phyloP scores from a whole-genome alignment of 768 basidiomycete genomes.

The Auriscalpium orientale region DNA sequence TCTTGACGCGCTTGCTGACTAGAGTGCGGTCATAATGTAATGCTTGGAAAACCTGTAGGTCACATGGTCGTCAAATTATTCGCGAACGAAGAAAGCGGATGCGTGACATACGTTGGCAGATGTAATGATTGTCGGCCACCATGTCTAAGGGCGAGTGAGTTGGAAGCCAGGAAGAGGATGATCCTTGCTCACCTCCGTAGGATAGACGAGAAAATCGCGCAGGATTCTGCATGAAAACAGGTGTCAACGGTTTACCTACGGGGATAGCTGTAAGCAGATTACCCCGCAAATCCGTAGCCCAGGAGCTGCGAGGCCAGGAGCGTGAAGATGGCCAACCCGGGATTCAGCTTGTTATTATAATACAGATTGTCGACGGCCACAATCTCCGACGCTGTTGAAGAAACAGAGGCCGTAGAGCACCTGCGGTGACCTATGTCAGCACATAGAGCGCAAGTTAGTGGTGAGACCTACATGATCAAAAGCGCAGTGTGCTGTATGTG shows the following conservation, averaged over 20 bases:
- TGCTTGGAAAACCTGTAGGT: constrained; percentile 24
- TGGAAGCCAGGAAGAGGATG: not conserved
- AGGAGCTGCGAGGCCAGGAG: constrained; percentile 33
- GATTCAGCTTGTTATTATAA: constrained; percentile 33
- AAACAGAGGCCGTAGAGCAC: constrained; percentile 24
- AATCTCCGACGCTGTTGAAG: constrained; percentile 27
- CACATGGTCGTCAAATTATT: no score
- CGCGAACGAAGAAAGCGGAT: no score
- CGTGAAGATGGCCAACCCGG: constrained; percentile 36
- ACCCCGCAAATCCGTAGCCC: constrained; percentile 34
- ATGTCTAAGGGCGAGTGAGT: constrained; percentile 1
- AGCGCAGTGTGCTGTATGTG: constrained; percentile 8
- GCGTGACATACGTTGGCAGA: not conserved
- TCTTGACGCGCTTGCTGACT: constrained; percentile 29
- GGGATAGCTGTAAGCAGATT: not conserved
- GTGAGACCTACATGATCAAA: constrained; percentile 19
- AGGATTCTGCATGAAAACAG: constrained; percentile 9
- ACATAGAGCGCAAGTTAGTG: not conserved
- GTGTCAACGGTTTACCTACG: no score
- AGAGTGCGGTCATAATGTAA: constrained; percentile 30
- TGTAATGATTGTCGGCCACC: constrained; percentile 6
- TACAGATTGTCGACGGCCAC: constrained; percentile 25
- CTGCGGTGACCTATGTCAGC: not conserved
- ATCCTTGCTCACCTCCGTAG: constrained; percentile 8
- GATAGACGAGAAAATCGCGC: constrained; percentile 18